phyloP scores from a whole-genome alignment of 768 basidiomycete genomes.

The Lactarius deliciosus region DNA sequence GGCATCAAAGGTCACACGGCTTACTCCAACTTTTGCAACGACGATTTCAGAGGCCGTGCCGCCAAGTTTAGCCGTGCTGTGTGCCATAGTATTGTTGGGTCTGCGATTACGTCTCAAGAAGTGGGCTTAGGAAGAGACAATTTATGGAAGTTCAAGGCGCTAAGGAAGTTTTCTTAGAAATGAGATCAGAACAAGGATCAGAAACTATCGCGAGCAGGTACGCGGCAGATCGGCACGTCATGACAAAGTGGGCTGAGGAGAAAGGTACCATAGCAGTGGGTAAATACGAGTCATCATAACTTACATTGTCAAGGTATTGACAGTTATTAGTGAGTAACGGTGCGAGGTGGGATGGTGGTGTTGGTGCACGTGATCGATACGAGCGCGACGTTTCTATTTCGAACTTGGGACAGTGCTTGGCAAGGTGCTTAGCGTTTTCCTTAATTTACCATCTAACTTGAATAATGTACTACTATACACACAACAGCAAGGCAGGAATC shows the following conservation, averaged over 20 bases:
- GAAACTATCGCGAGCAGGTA: neutral
- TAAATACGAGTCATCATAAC: too few species aligned
- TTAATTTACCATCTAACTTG: neutral
- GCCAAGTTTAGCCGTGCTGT: slow-evolving; percentile 39
- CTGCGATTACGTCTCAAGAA: neutral
- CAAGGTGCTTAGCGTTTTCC: neutral
- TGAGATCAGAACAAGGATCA: neutral
- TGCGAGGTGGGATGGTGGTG: too few species aligned
- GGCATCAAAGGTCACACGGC: slow-evolving; percentile 21
- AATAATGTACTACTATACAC: neutral
- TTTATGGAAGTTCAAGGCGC: neutral
- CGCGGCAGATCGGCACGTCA: neutral
- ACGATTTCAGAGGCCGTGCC: slow-evolving; percentile 41
- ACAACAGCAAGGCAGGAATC: neutral
- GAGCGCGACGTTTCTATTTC: too few species aligned
- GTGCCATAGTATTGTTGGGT: slow-evolving; percentile 32
- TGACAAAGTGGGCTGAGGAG: too few species aligned
- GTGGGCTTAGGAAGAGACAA: neutral
- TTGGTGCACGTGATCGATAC: too few species aligned
- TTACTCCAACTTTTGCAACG: slow-evolving; percentile 43
- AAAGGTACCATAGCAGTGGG: too few species aligned
- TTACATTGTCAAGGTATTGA: too few species aligned
- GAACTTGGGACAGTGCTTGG: neutral
- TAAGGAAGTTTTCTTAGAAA: neutral
- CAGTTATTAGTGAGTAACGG: too few species aligned